Percentiles rank a stretch among this genome's conserved stretches.
These are phyloP conservation scores for Erodium moschatum DNA, from an alignment of 441 rosid species.

Conservation along the genomic window DNA sequence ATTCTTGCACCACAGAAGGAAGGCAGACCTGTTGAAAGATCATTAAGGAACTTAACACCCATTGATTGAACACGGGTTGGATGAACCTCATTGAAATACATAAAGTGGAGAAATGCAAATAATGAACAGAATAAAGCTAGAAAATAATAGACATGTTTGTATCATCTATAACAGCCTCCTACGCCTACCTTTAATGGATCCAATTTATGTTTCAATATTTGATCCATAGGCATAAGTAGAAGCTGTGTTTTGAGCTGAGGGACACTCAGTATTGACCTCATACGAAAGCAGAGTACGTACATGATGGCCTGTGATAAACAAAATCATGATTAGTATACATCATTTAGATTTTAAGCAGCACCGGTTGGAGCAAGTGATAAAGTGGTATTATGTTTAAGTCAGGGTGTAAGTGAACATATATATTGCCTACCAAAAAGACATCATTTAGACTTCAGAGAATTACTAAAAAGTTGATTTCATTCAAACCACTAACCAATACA, in stretches of 20 bases:
- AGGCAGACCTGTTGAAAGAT: conserved; percentile 54
- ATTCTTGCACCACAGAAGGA: conserved; percentile 69
- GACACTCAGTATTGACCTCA: conserved; percentile 59
- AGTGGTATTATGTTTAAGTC: no score
- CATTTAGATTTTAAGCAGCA: no score
- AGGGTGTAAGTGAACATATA: no score
- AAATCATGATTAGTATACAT: no score
- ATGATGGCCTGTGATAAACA: conserved; percentile 52
- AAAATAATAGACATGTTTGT: not conserved
- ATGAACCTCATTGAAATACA: not conserved
- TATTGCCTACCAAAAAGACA: no score
- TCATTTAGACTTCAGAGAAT: no score
- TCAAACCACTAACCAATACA: not conserved
- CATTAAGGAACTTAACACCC: not conserved
- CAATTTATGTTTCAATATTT: conserved; percentile 47
- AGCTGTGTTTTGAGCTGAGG: conserved; percentile 57
- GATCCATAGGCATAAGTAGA: conserved; percentile 46
- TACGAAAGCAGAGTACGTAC: conserved; percentile 81
- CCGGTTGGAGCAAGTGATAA: no score
- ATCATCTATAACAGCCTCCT: conserved; percentile 11
- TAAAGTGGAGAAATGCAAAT: not conserved
- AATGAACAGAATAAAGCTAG: not conserved
- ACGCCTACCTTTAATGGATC: conserved; percentile 61
- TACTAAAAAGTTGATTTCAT: not conserved
- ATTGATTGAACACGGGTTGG: not conserved